Conservation (phyloP, 148 eudicot species). For the Silene conica region DNA sequence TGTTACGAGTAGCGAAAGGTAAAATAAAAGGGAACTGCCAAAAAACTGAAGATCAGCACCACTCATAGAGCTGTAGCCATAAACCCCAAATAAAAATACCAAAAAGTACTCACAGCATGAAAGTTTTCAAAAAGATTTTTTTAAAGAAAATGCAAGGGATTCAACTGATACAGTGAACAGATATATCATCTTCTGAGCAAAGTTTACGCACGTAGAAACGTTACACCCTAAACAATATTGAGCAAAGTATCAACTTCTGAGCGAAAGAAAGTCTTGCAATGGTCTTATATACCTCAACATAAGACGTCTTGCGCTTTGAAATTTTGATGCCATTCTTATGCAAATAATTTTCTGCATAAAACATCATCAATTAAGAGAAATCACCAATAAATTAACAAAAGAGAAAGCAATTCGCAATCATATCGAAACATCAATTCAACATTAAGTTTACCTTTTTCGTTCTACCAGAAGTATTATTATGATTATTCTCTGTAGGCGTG, state of each 20-base stretch:
- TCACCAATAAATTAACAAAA: neutral
- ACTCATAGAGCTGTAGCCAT: neutral
- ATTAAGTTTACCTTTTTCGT: slow-evolving; percentile 34
- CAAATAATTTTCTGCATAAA: slow-evolving; percentile 30
- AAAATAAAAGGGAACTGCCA: neutral
- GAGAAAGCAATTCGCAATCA: neutral
- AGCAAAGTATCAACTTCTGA: neutral
- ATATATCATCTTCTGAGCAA: neutral
- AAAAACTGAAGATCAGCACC: neutral
- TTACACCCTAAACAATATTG: neutral
- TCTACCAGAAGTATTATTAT: neutral
- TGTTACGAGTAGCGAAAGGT: neutral
- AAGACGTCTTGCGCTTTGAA: slow-evolving; percentile 36
- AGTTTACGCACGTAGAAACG: neutral
- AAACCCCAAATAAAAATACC: neutral
- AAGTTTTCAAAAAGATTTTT: too few relatives aligned
- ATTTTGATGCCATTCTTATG: slow-evolving; percentile 50
- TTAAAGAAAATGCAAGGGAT: too few relatives aligned
- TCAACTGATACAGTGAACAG: too few relatives aligned
- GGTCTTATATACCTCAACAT: slow-evolving; percentile 43
- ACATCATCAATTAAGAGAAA: slow-evolving; percentile 28
- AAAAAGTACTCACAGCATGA: neutral
- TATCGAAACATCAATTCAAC: neutral
- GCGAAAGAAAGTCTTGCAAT: neutral
- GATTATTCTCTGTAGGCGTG: neutral